These are phyloP conservation scores for Phaffomyces antillensis DNA, from an alignment of 805 yeast species.

Conservation along the genomic window DNA sequence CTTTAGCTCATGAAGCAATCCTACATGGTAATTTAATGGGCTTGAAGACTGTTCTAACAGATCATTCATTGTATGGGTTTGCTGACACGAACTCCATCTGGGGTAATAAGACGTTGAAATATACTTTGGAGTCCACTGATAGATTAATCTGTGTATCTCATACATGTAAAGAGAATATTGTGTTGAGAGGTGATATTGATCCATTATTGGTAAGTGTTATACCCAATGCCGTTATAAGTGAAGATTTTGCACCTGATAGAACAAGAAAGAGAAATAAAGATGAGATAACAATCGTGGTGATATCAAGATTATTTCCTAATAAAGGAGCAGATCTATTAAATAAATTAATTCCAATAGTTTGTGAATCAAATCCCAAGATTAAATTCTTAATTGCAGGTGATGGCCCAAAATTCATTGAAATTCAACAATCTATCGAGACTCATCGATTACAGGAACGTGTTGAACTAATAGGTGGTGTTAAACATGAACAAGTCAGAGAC, in stretches of 20 bases:
- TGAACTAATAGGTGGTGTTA: conserved; percentile 74
- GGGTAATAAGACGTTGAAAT: conserved; percentile 80
- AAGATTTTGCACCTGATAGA: conserved; percentile 58
- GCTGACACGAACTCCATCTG: conserved; percentile 76
- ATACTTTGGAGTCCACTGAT: conserved; percentile 79
- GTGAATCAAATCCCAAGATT: conserved; percentile 54
- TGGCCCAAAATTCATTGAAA: conserved; percentile 90
- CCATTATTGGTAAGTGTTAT: conserved; percentile 80
- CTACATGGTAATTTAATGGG: conserved; percentile 95
- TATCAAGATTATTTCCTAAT: conserved; percentile 88
- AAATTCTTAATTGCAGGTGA: conserved; percentile 89
- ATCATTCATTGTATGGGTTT: conserved; percentile 93
- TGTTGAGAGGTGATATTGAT: conserved; percentile 74
- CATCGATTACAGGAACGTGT: conserved; percentile 83
- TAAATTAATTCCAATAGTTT: conserved; percentile 79
- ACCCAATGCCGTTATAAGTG: conserved; percentile 90
- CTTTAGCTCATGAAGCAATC: conserved; percentile 83
- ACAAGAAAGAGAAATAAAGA: conserved; percentile 25
- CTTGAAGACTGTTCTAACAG: conserved; percentile 83
- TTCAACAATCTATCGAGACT: conserved; percentile 92
- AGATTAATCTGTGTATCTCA: conserved; percentile 95
- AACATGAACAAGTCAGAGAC: conserved; percentile 88
- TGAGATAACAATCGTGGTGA: conserved; percentile 75
- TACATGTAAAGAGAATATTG: conserved; percentile 94
- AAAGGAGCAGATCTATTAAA: conserved; percentile 90